phyloP scores from a whole-genome alignment of 73 alveolate species.

The Loxodes magnus region DNA sequence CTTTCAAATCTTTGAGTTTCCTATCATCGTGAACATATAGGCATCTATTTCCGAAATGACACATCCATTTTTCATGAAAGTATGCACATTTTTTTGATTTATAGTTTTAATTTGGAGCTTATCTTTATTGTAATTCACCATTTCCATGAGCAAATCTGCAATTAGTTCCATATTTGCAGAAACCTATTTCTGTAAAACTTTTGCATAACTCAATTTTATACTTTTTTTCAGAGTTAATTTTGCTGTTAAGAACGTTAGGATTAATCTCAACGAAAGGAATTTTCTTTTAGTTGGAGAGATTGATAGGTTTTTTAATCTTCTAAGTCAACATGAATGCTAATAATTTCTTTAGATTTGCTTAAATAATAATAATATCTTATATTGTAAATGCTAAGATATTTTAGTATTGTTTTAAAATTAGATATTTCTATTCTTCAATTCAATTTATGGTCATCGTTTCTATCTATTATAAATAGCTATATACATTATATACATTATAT shows the following conservation, averaged over 20 bases:
- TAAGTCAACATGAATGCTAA: too few relatives aligned
- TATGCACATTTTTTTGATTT: not conserved
- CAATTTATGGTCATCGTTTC: too few relatives aligned
- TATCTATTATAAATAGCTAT: too few relatives aligned
- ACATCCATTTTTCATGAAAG: not conserved
- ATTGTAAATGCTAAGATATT: too few relatives aligned
- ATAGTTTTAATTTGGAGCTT: not conserved
- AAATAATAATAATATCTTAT: too few relatives aligned
- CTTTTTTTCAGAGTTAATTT: not conserved
- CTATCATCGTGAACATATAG: not conserved
- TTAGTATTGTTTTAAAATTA: too few relatives aligned
- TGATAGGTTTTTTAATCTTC: too few relatives aligned
- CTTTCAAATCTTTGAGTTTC: too few relatives aligned
- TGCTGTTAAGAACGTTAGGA: not conserved
- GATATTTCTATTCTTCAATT: too few relatives aligned
- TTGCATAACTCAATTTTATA: not conserved
- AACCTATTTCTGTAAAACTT: not conserved
- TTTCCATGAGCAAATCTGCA: slow-evolving; percentile 1
- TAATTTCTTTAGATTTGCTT: too few relatives aligned
- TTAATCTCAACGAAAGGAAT: not conserved
- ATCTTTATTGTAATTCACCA: not conserved
- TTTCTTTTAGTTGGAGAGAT: slow-evolving; percentile 28
- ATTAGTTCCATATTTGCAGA: not conserved
- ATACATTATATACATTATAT: too few relatives aligned
- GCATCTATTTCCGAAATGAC: not conserved